Percentiles rank a stretch among this genome's conserved stretches.
These are phyloP conservation scores for Fusarium decemcellulare DNA, from an alignment of 2,329 filamentous ascomycete genomes.

Conservation along the genomic window DNA sequence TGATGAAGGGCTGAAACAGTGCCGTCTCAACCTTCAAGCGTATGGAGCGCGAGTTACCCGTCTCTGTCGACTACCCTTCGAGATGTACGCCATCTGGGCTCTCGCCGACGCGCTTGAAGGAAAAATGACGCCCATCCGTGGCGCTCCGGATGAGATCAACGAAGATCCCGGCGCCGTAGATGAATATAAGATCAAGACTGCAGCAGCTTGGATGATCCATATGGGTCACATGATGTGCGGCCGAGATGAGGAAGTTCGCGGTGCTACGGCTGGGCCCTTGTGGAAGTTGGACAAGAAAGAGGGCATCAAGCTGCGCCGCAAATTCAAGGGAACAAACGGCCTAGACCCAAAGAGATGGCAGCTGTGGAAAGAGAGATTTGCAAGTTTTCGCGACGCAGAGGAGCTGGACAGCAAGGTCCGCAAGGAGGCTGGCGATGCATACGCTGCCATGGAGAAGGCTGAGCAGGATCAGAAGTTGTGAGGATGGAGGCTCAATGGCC, in stretches of 20 bases:
- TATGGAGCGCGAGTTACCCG: slow-evolving; percentile 24
- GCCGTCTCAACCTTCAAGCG: slow-evolving; percentile 18
- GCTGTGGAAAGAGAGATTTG: slow-evolving; percentile 38
- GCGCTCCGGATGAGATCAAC: slow-evolving; percentile 26
- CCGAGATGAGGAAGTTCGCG: slow-evolving; percentile 27
- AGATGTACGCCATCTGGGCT: slow-evolving; percentile 32
- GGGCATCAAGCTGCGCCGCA: slow-evolving; percentile 21
- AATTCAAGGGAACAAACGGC: slow-evolving; percentile 29
- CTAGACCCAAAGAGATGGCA: slow-evolving; percentile 32
- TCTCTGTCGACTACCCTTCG: background rate
- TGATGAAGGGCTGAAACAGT: background rate
- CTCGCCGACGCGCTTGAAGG: slow-evolving; percentile 34
- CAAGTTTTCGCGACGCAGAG: slow-evolving; percentile 16
- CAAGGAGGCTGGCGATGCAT: slow-evolving; percentile 6
- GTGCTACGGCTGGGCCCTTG: slow-evolving; percentile 32
- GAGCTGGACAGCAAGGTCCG: slow-evolving; percentile 7
- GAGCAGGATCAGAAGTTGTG: background rate
- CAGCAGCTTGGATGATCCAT: slow-evolving; percentile 21
- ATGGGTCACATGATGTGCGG: slow-evolving; percentile 22
- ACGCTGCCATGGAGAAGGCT: slow-evolving; percentile 7
- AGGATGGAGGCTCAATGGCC: background rate
- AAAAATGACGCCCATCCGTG: slow-evolving; percentile 24
- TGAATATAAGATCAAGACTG: slow-evolving; percentile 18
- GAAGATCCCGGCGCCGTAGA: slow-evolving; percentile 17
- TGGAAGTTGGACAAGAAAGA: slow-evolving; percentile 38